These are phyloP conservation scores for Lecanosticta acicola DNA, from an alignment of 2,329 filamentous ascomycete species.

Conservation along the genomic window DNA sequence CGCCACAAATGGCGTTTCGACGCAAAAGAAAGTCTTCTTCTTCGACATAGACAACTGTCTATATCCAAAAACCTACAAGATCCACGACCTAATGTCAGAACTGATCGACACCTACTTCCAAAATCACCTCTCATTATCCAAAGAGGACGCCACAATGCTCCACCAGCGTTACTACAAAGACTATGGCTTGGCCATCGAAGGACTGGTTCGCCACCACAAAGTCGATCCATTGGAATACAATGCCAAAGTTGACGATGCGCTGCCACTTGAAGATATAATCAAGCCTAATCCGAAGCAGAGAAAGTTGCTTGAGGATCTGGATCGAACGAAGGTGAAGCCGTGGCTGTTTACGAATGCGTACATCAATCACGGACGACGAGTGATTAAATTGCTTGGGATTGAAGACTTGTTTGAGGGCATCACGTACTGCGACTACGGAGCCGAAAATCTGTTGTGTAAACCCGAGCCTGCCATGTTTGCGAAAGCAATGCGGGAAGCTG, in stretches of 20 bases:
- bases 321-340: constrained; percentile 72
- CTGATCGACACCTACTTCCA: constrained; percentile 67
- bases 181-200: constrained; percentile 96
- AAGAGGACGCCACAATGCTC: constrained; percentile 74
- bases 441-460: constrained; percentile 75
- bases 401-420: constrained; percentile 91
- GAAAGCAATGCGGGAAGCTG: constrained; percentile 84
- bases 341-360: constrained; percentile 99
- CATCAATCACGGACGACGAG: constrained; percentile 75
- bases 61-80: constrained; percentile 70
- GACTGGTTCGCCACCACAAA: constrained; percentile 85
- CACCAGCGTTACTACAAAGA: constrained; percentile 91
- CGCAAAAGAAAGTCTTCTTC: constrained; percentile 51
- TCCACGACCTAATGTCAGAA: constrained; percentile 81
- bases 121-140: constrained; percentile 65
- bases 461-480: constrained; percentile 75
- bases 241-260: constrained; percentile 83
- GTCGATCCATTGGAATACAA: constrained; percentile 96
- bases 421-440: constrained; percentile 85
- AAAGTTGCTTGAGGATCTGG: constrained; percentile 72
- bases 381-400: constrained; percentile 72
- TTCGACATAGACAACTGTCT: constrained; percentile 99
- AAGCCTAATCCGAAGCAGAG: constrained; percentile 70
- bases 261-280: constrained; percentile 80
- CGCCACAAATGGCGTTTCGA: constrained; percentile 5